Evolutionary conservation across 169 alveolate species (phyloP).

Genomic region (Perkinsus marinus): DNA sequence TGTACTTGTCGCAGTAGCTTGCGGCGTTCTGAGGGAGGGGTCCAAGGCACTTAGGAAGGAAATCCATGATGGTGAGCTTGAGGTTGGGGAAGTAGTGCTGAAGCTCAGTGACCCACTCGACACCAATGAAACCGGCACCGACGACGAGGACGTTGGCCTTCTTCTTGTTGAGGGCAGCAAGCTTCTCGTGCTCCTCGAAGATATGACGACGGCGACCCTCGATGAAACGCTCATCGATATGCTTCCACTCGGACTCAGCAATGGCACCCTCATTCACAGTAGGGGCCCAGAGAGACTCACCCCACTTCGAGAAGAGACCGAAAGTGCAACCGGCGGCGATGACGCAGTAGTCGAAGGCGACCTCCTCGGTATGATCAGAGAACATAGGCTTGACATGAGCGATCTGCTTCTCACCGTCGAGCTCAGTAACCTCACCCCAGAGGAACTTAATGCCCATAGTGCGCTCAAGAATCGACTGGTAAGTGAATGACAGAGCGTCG

Average conservation of each 20-base stretch:
- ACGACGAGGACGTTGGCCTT: conserved; percentile 13
- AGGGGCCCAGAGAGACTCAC: conserved; percentile 27
- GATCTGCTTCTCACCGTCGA: background rate
- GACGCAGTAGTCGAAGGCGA: conserved; percentile 28
- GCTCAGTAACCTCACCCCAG: conserved; percentile 24
- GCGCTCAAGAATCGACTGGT: conserved; percentile 23
- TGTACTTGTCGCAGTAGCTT: conserved; percentile 22
- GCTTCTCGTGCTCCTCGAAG: conserved; percentile 23
- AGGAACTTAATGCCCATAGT: conserved; percentile 23
- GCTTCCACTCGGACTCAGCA: conserved; percentile 17
- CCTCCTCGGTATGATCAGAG: conserved; percentile 8
- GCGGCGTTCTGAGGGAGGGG: conserved; percentile 24
- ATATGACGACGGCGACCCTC: conserved; percentile 29
- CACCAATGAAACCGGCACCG: conserved; percentile 31
- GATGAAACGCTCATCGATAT: conserved; percentile 24
- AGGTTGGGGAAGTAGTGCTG: conserved; percentile 21
- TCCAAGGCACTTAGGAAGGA: conserved; percentile 23
- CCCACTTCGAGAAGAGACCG: conserved; percentile 8
- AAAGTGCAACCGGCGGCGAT: conserved; percentile 24
- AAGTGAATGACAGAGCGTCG: conserved; percentile 20
- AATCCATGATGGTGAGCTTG: conserved; percentile 23
- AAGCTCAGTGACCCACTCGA: conserved; percentile 29
- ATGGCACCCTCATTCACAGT: conserved; percentile 24
- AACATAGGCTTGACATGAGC: background rate
- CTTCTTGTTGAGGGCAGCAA: conserved; percentile 2